Evolutionary conservation across 495 filamentous ascomycete genomes (phyloP).

Genomic region (Xylaria nigripes): DNA sequence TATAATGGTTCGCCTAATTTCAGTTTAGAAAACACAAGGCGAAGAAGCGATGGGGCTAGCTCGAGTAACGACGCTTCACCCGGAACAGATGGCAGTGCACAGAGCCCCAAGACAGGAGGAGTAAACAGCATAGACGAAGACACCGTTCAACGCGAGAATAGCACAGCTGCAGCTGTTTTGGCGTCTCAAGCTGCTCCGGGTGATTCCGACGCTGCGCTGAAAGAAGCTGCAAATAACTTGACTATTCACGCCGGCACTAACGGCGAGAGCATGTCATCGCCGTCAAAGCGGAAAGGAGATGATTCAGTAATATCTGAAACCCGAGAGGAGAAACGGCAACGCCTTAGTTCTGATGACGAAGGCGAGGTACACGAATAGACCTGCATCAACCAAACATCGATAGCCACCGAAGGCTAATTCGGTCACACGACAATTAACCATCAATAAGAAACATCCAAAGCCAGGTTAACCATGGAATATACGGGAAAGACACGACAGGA

Average conservation of each 20-base stretch:
- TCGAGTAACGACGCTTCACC: conserved; percentile 30
- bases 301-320: conserved; percentile 21
- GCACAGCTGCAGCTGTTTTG: conserved; percentile 24
- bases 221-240: conserved; percentile 40
- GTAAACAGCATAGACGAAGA: conserved; percentile 26
- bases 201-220: conserved; percentile 39
- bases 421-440: background rate
- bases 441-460: background rate
- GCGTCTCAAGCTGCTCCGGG: conserved; percentile 28
- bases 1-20: conserved; percentile 38
- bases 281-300: conserved; percentile 26
- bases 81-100: conserved; percentile 30
- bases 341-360: conserved; percentile 24
- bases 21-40: conserved; percentile 38
- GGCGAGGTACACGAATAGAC: conserved; percentile 25
- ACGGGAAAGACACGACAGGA: background rate
- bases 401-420: background rate
- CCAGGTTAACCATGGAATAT: background rate
- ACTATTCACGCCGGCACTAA: conserved; percentile 29
- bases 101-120: conserved; percentile 30
- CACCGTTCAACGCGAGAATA: conserved; percentile 24
- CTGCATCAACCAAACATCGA: background rate
- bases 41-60: conserved; percentile 33
- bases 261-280: conserved; percentile 22
- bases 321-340: conserved; percentile 21